A percentile compares a stretch with the other conserved stretches of the same genome.
Conservation (phyloP, 306 rosid genomes). For the Pterocarpus macrocarpus region DNA sequence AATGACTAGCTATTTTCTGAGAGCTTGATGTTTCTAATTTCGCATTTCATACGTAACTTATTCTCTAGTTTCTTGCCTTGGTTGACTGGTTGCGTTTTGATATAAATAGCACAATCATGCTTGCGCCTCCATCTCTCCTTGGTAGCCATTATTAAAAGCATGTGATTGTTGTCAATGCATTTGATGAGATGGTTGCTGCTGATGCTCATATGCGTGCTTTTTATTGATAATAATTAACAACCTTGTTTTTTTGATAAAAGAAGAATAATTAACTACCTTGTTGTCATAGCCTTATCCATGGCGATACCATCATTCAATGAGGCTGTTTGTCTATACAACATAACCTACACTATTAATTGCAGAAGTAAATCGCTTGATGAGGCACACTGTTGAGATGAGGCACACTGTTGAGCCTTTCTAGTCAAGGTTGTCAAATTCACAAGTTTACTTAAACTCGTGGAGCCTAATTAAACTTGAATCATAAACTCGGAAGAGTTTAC, state of each 20-base stretch:
- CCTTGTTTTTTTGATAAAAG: not conserved
- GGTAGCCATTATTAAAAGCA: slow-evolving; percentile 27
- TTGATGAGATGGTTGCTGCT: slow-evolving; percentile 30
- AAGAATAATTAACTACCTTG: no score
- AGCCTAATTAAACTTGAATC: no score
- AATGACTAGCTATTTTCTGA: not conserved
- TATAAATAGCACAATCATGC: slow-evolving; percentile 3
- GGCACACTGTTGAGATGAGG: slow-evolving; percentile 40
- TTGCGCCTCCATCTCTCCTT: slow-evolving; percentile 10
- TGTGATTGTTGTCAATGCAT: slow-evolving; percentile 25
- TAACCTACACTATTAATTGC: not conserved
- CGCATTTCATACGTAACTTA: slow-evolving; percentile 21
- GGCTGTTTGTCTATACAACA: slow-evolving; percentile 14
- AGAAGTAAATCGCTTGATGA: slow-evolving; percentile 32
- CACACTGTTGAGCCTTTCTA: slow-evolving; percentile 31
- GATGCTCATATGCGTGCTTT: slow-evolving; percentile 27
- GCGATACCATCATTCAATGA: slow-evolving; percentile 1
- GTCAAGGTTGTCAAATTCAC: no score
- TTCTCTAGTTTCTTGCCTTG: not conserved
- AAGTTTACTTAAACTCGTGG: no score
- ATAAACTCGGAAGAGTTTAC: no score
- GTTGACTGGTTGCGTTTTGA: slow-evolving; percentile 23
- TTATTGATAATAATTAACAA: slow-evolving; percentile 21
- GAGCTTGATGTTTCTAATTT: slow-evolving; percentile 8
- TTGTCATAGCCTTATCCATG: slow-evolving; percentile 2